Evolutionary conservation across 352 stramenopile genomes (phyloP), one percentile per base, ranked within the genome.

Genomic region (Blastocystis sp.): DNA sequence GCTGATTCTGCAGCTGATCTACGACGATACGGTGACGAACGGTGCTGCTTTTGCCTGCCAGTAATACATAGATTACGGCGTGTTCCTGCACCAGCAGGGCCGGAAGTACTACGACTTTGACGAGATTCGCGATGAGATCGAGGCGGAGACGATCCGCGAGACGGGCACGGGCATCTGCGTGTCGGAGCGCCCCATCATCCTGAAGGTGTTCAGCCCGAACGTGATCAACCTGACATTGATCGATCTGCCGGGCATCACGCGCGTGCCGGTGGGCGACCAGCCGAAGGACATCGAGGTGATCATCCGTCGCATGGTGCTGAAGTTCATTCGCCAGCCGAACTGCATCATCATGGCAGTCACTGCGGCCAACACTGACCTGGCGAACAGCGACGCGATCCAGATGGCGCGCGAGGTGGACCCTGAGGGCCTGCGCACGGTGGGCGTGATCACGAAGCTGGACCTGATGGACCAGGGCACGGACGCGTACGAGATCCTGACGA

Each of bases 381-480:
- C 96, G 40, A 99, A 99, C 91, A 98, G 93, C 79, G 97, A 99
- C 90, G 95, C 96, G 28, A 92, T 99, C 65, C 98, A 98, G 90
- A 94, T 99, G 91, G 96, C 97, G 40, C 92, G 94, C 2, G 93
- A 96, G 89, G 95, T 96, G 65, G 94, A 97, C 89, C 90, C 94
- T 92, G 6, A 74, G 65, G 97, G 97, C 34, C 92, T 96, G 89
- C 92, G 97, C 59, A 99, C 97, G 3, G 97, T 99, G 89, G 97
- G 97, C 60, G 97, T 99, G 61, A 92, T 99, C 42, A 99, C 97
- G 1, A 99, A 99, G 91, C 91, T 99, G 38, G 97, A 99, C 91
- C 93, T 99, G 57, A 99, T 99, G 97, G 97, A 99, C 92, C 94
- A 97, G 77, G 97, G 97, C 69, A 99, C 97, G 9, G 97, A 99